phyloP scores from a whole-genome alignment of 1,139 yeast genomes.

The Taiozyma onychis region DNA sequence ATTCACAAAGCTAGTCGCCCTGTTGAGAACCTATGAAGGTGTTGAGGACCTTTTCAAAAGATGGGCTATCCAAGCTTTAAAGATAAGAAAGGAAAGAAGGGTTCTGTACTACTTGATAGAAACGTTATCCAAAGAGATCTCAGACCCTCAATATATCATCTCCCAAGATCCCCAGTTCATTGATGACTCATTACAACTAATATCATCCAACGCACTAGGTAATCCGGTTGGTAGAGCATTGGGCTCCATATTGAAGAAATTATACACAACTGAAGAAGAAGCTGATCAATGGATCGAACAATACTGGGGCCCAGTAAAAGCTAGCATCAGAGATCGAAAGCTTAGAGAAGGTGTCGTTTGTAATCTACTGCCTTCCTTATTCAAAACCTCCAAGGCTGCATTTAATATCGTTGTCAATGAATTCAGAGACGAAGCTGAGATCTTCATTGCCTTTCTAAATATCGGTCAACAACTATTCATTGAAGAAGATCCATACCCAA shows the following conservation, averaged over 20 bases:
- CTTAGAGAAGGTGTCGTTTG: slow-evolving; percentile 45
- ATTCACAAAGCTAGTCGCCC: slow-evolving; percentile 43
- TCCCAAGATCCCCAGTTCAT: slow-evolving; percentile 40
- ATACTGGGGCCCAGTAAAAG: slow-evolving; percentile 54
- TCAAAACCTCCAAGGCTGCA: slow-evolving; percentile 43
- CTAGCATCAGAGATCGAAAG: slow-evolving; percentile 32
- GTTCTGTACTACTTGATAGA: slow-evolving; percentile 59
- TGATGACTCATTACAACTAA: slow-evolving; percentile 38
- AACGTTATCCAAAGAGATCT: slow-evolving; percentile 40
- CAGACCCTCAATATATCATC: slow-evolving; percentile 36
- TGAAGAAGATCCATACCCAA: slow-evolving; percentile 45
- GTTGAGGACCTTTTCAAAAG: slow-evolving; percentile 26
- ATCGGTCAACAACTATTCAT: slow-evolving; percentile 60
- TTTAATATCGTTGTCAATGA: slow-evolving; percentile 34
- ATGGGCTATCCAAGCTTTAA: slow-evolving; percentile 43
- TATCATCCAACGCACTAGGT: slow-evolving; percentile 58
- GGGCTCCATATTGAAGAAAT: slow-evolving; percentile 37
- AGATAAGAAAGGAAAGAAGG: slow-evolving; percentile 44
- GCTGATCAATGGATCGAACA: slow-evolving; percentile 22
- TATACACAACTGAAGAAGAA: slow-evolving; percentile 23
- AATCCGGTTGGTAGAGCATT: slow-evolving; percentile 64
- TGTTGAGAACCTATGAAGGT: slow-evolving; percentile 28
- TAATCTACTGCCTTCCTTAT: slow-evolving; percentile 58
- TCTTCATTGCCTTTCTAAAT: slow-evolving; percentile 51
- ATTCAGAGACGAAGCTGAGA: slow-evolving; percentile 30